Evolutionary conservation across 495 filamentous ascomycete genomes (phyloP), one percentile per base, ranked within the genome.

Genomic region (Daldinia concentrica): DNA sequence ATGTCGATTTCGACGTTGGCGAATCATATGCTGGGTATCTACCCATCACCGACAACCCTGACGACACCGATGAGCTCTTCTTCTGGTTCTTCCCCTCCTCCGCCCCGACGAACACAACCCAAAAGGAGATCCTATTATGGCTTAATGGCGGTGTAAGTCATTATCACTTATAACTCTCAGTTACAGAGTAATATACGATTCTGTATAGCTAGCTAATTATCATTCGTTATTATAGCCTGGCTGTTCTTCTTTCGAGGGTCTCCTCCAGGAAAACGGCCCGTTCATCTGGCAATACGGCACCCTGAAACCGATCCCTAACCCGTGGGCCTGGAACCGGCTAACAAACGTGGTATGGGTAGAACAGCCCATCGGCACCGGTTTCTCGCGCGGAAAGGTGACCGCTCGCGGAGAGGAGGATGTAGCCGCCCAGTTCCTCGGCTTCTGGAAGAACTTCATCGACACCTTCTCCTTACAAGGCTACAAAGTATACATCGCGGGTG

Each of bases 11-110:
- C 69, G 89, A 95, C 68, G 88, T 92, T 72, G 92, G 92, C 58
- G 92, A 95, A 76, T 90, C 88, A 0, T 95, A 94, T 74, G 85
- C 92, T 7, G 92, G 92, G 24, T 86, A 91, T n/a, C 76, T 95
- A 6, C 86, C 91, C n/a, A 92, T 93, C 64, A 77, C 81, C 6
- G 71, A 76, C 30, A 73, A 79, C 41, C 69, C 73, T 2, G 82
- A 88, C 48, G 86, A 89, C 74, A 85, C 81, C 0, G 85, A 86
- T 56, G 77, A 86, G 74, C 80, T 94, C 3, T 93, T 86, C 75
- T 95, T 92, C 72, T 95, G 92, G 91, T 93, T 90, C 80, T 93
- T 91, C 73, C 90, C 90, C 3, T 88, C 14, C 77, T 81, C 32
- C 86, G 88, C 59, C 79, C 82, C 9, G 68, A 73, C 9, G 69